Percentiles rank a stretch among this genome's conserved stretches.
Evolutionary conservation across 2,329 filamentous ascomycete genomes (phyloP).

Genomic region (Epichloe brachyelytri): DNA sequence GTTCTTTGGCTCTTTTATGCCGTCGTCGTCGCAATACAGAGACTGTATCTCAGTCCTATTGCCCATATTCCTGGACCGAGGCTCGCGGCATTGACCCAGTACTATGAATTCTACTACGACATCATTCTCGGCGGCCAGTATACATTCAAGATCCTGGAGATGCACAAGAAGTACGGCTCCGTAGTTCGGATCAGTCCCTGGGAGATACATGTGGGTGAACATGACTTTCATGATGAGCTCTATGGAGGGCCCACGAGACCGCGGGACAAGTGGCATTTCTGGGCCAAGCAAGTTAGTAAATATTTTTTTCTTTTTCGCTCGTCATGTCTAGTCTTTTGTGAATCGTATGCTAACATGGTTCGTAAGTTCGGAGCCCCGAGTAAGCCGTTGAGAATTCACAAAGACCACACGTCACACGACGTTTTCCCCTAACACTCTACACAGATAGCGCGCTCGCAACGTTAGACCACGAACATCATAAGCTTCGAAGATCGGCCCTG

Average conservation of each 20-base stretch:
- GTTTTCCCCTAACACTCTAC: neutral
- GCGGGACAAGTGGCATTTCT: conserved; percentile 23
- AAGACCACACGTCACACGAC: neutral
- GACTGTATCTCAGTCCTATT: conserved; percentile 26
- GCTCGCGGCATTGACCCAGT: conserved; percentile 25
- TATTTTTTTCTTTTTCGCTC: neutral
- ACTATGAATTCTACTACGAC: conserved; percentile 32
- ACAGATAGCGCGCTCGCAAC: conserved; percentile 23
- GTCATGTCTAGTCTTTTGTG: neutral
- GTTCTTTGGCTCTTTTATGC: conserved; percentile 18
- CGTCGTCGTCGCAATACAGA: conserved; percentile 15
- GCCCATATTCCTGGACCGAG: conserved; percentile 26
- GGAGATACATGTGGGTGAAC: conserved; percentile 26
- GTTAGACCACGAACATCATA: conserved; percentile 21
- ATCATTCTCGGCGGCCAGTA: conserved; percentile 28
- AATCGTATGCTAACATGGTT: neutral
- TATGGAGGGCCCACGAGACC: conserved; percentile 19
- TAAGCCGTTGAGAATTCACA: conserved; percentile 7
- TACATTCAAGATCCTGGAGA: conserved; percentile 25
- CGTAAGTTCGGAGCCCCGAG: conserved; percentile 21
- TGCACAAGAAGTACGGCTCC: conserved; percentile 29
- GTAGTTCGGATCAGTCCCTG: conserved; percentile 27
- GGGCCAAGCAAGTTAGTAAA: conserved; percentile 20
- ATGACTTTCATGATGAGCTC: conserved; percentile 26
- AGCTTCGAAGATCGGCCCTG: conserved; percentile 20